These are phyloP conservation scores for Melocanna baccifera DNA, from an alignment of 176 grass and related monocot genomes.

Conservation along the genomic window DNA sequence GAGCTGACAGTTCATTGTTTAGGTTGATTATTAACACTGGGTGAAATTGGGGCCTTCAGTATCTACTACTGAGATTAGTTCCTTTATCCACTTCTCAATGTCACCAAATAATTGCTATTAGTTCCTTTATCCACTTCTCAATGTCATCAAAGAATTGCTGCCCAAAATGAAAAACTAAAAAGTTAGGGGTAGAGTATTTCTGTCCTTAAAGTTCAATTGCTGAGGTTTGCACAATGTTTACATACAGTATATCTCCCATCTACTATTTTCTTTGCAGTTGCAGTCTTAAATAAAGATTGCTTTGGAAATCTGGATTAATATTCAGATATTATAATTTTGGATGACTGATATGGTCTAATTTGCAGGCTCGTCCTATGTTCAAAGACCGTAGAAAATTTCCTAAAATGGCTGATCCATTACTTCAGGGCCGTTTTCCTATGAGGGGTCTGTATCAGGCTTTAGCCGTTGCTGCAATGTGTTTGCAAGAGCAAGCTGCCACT, in stretches of 20 bases:
- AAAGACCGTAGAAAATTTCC: slow-evolving; percentile 92
- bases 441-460: slow-evolving; percentile 93
- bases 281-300: slow-evolving; percentile 8
- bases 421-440: slow-evolving; percentile 75
- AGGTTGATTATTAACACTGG: background rate
- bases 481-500: slow-evolving; percentile 93
- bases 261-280: slow-evolving; percentile 15
- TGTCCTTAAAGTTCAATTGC: background rate
- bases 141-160: background rate
- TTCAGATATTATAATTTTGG: background rate
- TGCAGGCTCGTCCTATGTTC: slow-evolving; percentile 94
- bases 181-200: background rate
- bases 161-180: background rate
- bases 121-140: too few relatives aligned
- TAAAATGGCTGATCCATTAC: slow-evolving; percentile 91
- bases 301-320: background rate
- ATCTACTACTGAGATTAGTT: background rate
- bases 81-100: background rate
- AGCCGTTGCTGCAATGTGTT: slow-evolving; percentile 98
- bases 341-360: slow-evolving; percentile 33
- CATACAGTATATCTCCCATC: background rate
- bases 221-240: slow-evolving; percentile 13
- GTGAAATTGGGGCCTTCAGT: background rate
- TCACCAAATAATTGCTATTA: slow-evolving; percentile 1
- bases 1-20: background rate